Percentiles rank a stretch among this genome's conserved stretches.
Conservation (phyloP, 352 stramenopile genomes). For the Phytophthora megakarya region DNA sequence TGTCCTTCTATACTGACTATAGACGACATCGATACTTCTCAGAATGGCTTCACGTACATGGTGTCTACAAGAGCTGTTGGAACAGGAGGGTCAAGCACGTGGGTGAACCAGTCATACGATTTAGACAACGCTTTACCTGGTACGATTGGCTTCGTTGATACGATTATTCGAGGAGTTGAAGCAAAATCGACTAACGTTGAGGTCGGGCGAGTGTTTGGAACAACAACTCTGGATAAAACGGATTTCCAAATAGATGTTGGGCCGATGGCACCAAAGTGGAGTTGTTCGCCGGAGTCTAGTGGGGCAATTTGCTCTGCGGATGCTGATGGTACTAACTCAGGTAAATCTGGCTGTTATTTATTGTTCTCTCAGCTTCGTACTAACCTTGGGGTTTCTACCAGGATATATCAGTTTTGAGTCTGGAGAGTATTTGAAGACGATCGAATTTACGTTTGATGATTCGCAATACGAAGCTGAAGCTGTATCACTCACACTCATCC, state of each 20-base stretch:
- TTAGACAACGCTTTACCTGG: constrained; percentile 29
- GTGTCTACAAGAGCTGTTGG: constrained; percentile 40
- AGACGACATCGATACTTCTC: constrained; percentile 1
- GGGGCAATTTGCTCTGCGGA: constrained; percentile 24
- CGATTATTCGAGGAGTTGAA: constrained; percentile 20
- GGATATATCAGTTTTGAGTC: constrained; percentile 26
- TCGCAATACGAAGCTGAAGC: constrained; percentile 23
- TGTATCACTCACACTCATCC: constrained; percentile 29
- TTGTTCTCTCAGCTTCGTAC: not conserved
- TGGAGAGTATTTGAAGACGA: constrained; percentile 34
- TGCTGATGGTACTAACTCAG: constrained; percentile 20
- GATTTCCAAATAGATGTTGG: constrained; percentile 27
- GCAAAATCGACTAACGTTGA: constrained; percentile 22
- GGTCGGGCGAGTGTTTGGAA: constrained; percentile 36
- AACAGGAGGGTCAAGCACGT: constrained; percentile 34
- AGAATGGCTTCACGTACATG: constrained; percentile 20
- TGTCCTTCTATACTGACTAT: constrained; percentile 34
- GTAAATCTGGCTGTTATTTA: constrained; percentile 8
- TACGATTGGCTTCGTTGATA: constrained; percentile 22
- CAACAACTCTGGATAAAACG: constrained; percentile 14
- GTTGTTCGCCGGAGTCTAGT: constrained; percentile 3
- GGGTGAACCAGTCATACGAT: constrained; percentile 29
- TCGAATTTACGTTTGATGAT: constrained; percentile 40
- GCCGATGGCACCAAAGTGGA: constrained; percentile 2
- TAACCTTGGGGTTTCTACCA: not conserved